A percentile compares a stretch with the other conserved stretches of the same genome.
Evolutionary conservation across 306 rosid species (phyloP).

Genomic region (Vicia villosa): DNA sequence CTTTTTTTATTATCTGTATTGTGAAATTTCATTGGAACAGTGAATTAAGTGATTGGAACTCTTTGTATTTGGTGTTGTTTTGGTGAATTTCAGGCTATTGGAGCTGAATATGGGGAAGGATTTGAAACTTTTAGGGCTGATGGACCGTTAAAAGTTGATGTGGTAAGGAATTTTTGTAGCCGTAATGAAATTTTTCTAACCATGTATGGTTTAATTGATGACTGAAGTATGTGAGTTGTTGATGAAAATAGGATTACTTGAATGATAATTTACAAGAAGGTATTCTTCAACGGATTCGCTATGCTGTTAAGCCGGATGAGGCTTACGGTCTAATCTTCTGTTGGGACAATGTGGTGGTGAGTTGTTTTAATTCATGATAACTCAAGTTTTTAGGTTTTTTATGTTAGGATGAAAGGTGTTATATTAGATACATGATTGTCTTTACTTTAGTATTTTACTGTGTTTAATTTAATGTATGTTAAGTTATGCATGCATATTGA

Average conservation of each 20-base stretch:
- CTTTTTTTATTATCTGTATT: too few relatives aligned
- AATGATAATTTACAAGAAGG: conserved; percentile 94
- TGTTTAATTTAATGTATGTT: conserved; percentile 30
- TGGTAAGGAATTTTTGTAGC: conserved; percentile 60
- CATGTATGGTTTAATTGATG: conserved; percentile 13
- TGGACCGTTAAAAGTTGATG: conserved; percentile 93
- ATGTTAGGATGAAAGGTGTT: conserved; percentile 2
- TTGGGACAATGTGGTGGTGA: conserved; percentile 96
- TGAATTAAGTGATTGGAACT: too few relatives aligned
- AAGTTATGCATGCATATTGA: conserved; percentile 25
- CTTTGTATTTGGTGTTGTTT: too few relatives aligned
- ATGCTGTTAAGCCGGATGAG: conserved; percentile 99
- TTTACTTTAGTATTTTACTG: conserved; percentile 16
- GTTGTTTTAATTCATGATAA: conserved; percentile 32
- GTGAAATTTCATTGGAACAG: too few relatives aligned
- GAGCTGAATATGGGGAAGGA: conserved; percentile 99
- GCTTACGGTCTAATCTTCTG: conserved; percentile 97
- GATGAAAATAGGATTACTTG: conserved; percentile 79
- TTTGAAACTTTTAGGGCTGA: conserved; percentile 94
- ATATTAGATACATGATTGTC: conserved; percentile 11
- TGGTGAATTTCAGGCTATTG: conserved; percentile 91
- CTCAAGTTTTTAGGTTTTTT: conserved; percentile 32
- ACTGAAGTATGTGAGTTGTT: conserved; percentile 42
- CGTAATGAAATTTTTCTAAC: background rate
- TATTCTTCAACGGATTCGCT: conserved; percentile 88